Percentiles rank a stretch among this genome's conserved stretches.
Conservation (phyloP, 2,329 filamentous ascomycete genomes). For the Colletotrichum sp. region DNA sequence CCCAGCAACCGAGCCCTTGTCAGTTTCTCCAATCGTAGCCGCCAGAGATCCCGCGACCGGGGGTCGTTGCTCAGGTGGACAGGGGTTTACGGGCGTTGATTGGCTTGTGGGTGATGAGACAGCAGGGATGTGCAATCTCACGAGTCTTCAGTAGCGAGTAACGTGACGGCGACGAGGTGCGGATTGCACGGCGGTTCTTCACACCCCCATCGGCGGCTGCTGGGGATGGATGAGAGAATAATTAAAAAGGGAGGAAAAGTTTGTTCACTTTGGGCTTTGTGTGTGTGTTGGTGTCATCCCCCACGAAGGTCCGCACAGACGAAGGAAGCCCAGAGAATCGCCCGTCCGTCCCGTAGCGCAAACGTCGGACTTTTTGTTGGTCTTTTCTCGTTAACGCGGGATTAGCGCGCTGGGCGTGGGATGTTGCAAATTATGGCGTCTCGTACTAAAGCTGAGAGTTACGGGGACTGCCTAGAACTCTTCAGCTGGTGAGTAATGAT, state of each 20-base stretch:
- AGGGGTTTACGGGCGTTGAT: constrained; percentile 36
- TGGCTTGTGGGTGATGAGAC: constrained; percentile 32
- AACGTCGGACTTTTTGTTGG: background rate
- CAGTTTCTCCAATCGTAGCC: constrained; percentile 36
- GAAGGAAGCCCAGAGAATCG: background rate
- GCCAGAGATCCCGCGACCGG: constrained; percentile 32
- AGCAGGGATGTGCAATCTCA: constrained; percentile 26
- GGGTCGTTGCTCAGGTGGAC: constrained; percentile 25
- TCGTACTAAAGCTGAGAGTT: too few relatives aligned
- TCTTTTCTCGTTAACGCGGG: constrained; percentile 25
- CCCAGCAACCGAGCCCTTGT: background rate
- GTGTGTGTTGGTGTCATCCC: background rate
- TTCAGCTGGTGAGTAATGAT: constrained; percentile 1
- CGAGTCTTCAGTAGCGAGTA: constrained; percentile 27
- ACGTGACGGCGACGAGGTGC: constrained; percentile 36
- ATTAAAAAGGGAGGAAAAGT: background rate
- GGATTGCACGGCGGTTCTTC: constrained; percentile 19
- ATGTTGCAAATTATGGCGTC: too few relatives aligned
- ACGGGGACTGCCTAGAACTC: background rate
- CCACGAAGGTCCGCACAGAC: background rate
- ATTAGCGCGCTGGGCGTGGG: constrained; percentile 30
- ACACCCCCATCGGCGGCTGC: constrained; percentile 2
- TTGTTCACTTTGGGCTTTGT: background rate
- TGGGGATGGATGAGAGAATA: background rate
- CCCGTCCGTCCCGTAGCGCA: constrained; percentile 5